A percentile compares a stretch with the other conserved stretches of the same genome.
Evolutionary conservation across 768 basidiomycete species (phyloP).

Genomic region (Pleurotus sapidus): DNA sequence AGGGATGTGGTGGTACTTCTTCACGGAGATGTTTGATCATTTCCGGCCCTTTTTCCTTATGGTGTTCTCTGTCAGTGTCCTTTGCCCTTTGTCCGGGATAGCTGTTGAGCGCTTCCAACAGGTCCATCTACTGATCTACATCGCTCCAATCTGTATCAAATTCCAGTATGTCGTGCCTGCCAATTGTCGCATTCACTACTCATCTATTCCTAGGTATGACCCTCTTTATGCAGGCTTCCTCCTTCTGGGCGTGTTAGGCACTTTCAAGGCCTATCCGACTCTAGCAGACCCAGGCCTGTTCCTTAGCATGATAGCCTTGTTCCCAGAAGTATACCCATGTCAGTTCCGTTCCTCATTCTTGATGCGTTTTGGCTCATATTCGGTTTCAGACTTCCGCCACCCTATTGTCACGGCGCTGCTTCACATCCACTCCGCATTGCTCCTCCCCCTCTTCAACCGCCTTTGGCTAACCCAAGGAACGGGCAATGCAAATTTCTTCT

Average conservation of each 20-base stretch:
- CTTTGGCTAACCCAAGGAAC: slow-evolving; percentile 91
- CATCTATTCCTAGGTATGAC: slow-evolving; percentile 60
- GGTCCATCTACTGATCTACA: slow-evolving; percentile 82
- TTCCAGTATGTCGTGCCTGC: slow-evolving; percentile 56
- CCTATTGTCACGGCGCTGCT: slow-evolving; percentile 82
- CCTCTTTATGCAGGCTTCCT: slow-evolving; percentile 78
- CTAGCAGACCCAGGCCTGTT: slow-evolving; percentile 89
- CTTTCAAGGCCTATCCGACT: slow-evolving; percentile 91
- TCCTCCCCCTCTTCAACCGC: slow-evolving; percentile 88
- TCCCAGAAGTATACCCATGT: slow-evolving; percentile 86
- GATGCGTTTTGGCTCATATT: background rate
- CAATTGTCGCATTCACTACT: background rate
- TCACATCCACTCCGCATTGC: slow-evolving; percentile 78
- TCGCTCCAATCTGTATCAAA: slow-evolving; percentile 82
- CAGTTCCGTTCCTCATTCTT: slow-evolving; percentile 25
- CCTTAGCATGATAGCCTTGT: slow-evolving; percentile 74
- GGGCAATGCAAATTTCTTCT: slow-evolving; percentile 98
- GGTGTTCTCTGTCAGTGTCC: slow-evolving; percentile 77
- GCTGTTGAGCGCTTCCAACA: slow-evolving; percentile 22
- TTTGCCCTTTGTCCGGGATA: background rate
- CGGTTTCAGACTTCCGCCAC: slow-evolving; percentile 67
- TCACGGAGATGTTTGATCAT: slow-evolving; percentile 99
- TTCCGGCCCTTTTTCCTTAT: slow-evolving; percentile 95
- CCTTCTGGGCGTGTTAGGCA: slow-evolving; percentile 71
- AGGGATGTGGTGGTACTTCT: slow-evolving; percentile 99